Base-by-base conservation (phyloP, 495 filamentous ascomycete species). In the Sabuloglossum arenarium region DNA sequence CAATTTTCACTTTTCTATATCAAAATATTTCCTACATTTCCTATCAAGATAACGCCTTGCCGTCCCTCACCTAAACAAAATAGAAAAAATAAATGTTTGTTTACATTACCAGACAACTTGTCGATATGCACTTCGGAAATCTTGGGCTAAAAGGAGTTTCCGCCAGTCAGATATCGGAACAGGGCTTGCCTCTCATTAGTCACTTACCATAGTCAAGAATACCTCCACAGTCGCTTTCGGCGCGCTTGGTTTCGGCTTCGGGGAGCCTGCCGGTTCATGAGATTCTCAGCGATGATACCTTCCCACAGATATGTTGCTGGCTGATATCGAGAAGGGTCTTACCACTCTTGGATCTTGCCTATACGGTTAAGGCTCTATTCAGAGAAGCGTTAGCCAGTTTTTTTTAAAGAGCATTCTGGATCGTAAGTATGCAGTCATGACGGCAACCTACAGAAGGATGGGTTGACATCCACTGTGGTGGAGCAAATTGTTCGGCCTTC, bases 381-480 rank as follows among this genome's bases (percentile, higher is more conserved):
- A 19, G 59, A 68, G 59, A 69, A 16, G 24, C 11, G 66, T 51
- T 31, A 25, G 14, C 16, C 1, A 52, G 28, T 9, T 30, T 9
- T 46, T n/a, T n/a, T n/a, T n/a, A n/a, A 4, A 34, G 53, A 57
- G 21, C 6, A n/a, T 32, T 12, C 32, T 19, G 47, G 52, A 9
- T 46, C 10, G 4, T 19, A 11, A 21, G 1, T 0, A 47, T 34
- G 9, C 24, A 54, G 2, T 3, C 10, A n/a, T 43, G 1, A 19
- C 19, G 30, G 50, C 21, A 54, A 68, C 76, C 58, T 74, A 84
- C 81, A 56, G 82, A 79, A 31, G 89, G 88, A 72, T 94, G 89
- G 21, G 89, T 94, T 28, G 83, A 88, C 64, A 94, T 66, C 67
- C 88, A 85, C 64, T 91, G 81, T 0, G 86, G 87, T 24, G 77